Evolutionary conservation across 192 early-diverging fungal species (phyloP), one percentile per base, ranked within the genome.

Genomic region (Gorgonomyces haynaldii): DNA sequence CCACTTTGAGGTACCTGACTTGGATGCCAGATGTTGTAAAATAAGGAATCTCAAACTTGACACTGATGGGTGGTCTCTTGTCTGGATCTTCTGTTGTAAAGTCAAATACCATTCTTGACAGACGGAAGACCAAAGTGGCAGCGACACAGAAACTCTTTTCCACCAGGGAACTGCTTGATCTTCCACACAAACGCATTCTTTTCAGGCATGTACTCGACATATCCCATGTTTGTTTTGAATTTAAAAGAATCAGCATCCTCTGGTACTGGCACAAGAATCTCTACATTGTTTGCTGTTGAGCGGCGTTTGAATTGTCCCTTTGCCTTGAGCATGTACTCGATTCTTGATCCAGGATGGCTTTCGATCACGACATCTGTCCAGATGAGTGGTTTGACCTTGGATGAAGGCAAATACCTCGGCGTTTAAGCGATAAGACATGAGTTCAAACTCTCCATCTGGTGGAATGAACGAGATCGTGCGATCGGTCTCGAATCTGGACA

Each of bases 381-480:
- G 44, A 86, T 96, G 3, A 88, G 79, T 37, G 95, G 95, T 10
- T 89, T 94, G 3, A 98, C 86, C 25, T 73, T 10, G 58, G 47
- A 86, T 89, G 26, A 66, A 58, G 83, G 83, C 53, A 86, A 86
- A 25, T 80, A 76, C 54, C 79, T 74, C 42, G 60, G 76, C 64
- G 75, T 85, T 57, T 77, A 84, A 49, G 72, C 79, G 86, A 61
- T 95, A 88, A 23, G 64, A 70, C 91, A 97, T 95, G 27, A 97
- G 69, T 62, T 99, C 96, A 66, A 95, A 95, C 63, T 95, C 91
- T 30, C 91, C 91, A 56, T 95, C 96, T 0, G 96, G 96, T 37
- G 96, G 96, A 53, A 99, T 90, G 60, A 99, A 99, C 52, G 85
- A 88, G 54, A 99, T 99, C 2, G 89, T 93, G 13, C 96, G 75